These are phyloP conservation scores for Globisporangium spiculum DNA, from an alignment of 352 stramenopile species.

Conservation along the genomic window DNA sequence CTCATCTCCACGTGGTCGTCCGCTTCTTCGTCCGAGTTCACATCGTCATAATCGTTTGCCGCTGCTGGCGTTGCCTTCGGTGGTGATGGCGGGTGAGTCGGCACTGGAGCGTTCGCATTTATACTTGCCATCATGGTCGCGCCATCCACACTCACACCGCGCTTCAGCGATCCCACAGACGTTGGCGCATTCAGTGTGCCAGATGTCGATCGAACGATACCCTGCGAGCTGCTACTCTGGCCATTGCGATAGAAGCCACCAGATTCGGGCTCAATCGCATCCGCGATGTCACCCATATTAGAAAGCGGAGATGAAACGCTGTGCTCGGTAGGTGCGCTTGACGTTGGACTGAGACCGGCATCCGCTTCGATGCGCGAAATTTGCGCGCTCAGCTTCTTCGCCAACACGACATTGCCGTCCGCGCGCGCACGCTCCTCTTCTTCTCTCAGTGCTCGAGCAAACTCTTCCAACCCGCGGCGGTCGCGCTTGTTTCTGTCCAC, in stretches of 20 bases:
- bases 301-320: constrained; percentile 26
- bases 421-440: constrained; percentile 78
- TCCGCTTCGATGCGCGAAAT: constrained; percentile 71
- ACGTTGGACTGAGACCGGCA: constrained; percentile 18
- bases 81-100: constrained; percentile 16
- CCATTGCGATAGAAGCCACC: constrained; percentile 28
- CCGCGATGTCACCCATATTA: constrained; percentile 40
- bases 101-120: constrained; percentile 18
- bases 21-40: constrained; percentile 77
- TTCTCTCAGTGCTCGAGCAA: constrained; percentile 73
- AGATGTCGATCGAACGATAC: constrained; percentile 14
- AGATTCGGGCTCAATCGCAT: constrained; percentile 18
- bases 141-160: constrained; percentile 33
- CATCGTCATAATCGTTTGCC: constrained; percentile 73
- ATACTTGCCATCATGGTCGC: constrained; percentile 21
- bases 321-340: constrained; percentile 1
- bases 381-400: constrained; percentile 79
- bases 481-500: constrained; percentile 66
- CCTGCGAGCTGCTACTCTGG: constrained; percentile 24
- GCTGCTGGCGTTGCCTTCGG: constrained; percentile 30
- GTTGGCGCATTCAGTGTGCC: constrained; percentile 8
- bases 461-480: constrained; percentile 70
- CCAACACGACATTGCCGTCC: constrained; percentile 68
- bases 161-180: constrained; percentile 27
- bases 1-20: constrained; percentile 75